phyloP scores from a whole-genome alignment of 2,329 filamentous ascomycete species.

The Botrytis tulipae region DNA sequence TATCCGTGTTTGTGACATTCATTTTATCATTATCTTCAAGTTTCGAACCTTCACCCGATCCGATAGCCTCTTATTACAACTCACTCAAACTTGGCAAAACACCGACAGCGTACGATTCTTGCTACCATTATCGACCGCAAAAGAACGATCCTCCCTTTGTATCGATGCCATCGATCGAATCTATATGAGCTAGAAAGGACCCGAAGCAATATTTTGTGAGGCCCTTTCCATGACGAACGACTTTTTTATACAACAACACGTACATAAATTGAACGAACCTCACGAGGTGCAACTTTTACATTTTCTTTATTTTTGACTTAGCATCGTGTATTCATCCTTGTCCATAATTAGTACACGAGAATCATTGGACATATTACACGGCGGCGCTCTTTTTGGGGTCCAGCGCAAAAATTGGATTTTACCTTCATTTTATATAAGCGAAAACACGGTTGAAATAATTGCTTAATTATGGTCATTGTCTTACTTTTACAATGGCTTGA shows the following conservation, averaged over 20 bases:
- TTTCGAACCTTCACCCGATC: background rate
- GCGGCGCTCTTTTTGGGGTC: background rate
- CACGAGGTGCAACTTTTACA: background rate
- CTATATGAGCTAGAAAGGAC: background rate
- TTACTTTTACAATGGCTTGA: background rate
- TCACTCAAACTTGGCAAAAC: background rate
- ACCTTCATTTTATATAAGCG: slow-evolving; percentile 1
- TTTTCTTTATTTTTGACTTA: background rate
- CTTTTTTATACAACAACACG: background rate
- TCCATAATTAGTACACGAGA: slow-evolving; percentile 6
- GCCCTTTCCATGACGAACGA: background rate
- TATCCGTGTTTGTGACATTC: background rate
- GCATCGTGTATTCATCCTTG: background rate
- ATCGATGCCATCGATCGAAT: background rate
- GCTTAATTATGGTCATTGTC: background rate
- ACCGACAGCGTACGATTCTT: background rate
- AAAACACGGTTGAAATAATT: background rate
- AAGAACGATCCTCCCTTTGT: background rate
- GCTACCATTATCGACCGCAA: background rate
- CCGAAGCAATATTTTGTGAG: background rate
- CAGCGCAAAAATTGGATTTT: background rate
- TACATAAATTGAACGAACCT: background rate
- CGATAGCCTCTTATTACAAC: background rate
- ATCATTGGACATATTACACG: slow-evolving; percentile 5
- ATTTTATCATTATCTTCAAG: background rate